Percentiles rank a stretch among this genome's conserved stretches.
phyloP scores from a whole-genome alignment of 169 alveolate genomes.

The Babesia divergens region DNA sequence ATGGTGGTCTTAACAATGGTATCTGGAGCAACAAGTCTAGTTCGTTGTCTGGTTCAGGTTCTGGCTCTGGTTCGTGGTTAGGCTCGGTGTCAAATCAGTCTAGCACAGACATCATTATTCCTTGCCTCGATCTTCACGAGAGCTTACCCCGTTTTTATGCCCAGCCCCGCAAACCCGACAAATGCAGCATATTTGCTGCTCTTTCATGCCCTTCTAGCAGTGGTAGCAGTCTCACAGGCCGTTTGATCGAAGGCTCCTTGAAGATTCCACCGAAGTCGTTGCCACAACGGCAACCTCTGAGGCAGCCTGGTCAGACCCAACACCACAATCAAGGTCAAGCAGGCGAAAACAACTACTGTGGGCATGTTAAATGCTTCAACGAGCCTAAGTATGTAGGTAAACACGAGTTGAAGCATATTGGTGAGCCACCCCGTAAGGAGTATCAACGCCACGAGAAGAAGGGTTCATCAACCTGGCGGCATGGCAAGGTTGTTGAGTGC shows the following conservation, averaged over 20 bases:
- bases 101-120: too few relatives aligned
- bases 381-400: neutral
- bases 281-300: neutral
- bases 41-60: too few relatives aligned
- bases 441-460: neutral
- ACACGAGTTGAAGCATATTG: neutral
- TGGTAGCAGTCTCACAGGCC: slow-evolving; percentile 1
- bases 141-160: neutral
- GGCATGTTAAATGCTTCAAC: too few relatives aligned
- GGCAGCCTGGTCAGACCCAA: too few relatives aligned
- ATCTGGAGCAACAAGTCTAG: slow-evolving; percentile 9
- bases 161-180: neutral
- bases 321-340: too few relatives aligned
- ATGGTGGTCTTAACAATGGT: slow-evolving; percentile 11
- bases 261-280: neutral
- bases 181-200: neutral
- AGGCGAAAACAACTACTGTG: too few relatives aligned
- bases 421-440: neutral
- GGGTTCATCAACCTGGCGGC: neutral
- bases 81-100: too few relatives aligned
- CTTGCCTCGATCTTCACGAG: too few relatives aligned
- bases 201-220: neutral
- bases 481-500: neutral
- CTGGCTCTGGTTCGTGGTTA: too few relatives aligned
- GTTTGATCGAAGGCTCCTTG: slow-evolving; percentile 2